A percentile compares a stretch with the other conserved stretches of the same genome.
phyloP scores from a whole-genome alignment of 139 green algal genomes.

The Edaphochlamys debaryana region DNA sequence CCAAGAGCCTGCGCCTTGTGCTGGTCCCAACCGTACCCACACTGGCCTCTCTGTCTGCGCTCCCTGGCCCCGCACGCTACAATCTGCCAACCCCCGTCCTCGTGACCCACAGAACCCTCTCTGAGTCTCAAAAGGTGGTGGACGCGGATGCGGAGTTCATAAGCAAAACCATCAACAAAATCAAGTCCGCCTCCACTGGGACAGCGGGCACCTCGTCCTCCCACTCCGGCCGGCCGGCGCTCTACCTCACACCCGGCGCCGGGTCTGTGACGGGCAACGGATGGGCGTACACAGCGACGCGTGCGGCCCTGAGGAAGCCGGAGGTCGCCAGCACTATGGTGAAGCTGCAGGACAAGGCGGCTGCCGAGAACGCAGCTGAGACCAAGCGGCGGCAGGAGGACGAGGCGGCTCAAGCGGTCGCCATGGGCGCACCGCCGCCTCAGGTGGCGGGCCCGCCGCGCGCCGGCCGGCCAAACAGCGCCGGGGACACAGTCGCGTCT shows the following conservation, averaged over 20 bases:
- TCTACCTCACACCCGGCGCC: neutral
- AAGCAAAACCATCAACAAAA: neutral
- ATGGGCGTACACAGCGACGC: conserved; percentile 43
- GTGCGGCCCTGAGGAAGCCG: neutral
- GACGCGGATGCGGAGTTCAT: neutral
- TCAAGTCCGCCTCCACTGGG: neutral
- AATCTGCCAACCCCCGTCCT: neutral
- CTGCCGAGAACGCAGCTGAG: neutral
- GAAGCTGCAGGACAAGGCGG: neutral
- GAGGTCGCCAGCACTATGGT: neutral
- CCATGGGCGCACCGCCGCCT: neutral
- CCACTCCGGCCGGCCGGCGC: neutral
- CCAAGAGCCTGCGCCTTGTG: neutral
- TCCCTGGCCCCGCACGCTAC: neutral
- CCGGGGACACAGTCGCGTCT: neutral
- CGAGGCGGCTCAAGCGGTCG: neutral
- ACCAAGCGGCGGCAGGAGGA: neutral
- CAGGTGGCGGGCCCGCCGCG: neutral
- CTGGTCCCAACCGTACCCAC: too few relatives aligned
- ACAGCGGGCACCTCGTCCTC: neutral
- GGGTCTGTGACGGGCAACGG: neutral
- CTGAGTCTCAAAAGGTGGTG: neutral
- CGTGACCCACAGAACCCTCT: too few relatives aligned
- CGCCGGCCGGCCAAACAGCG: too few relatives aligned
- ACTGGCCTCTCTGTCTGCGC: neutral